These are phyloP conservation scores for Samsoniella hepiali DNA, from an alignment of 2,329 filamentous ascomycete genomes.

Conservation along the genomic window DNA sequence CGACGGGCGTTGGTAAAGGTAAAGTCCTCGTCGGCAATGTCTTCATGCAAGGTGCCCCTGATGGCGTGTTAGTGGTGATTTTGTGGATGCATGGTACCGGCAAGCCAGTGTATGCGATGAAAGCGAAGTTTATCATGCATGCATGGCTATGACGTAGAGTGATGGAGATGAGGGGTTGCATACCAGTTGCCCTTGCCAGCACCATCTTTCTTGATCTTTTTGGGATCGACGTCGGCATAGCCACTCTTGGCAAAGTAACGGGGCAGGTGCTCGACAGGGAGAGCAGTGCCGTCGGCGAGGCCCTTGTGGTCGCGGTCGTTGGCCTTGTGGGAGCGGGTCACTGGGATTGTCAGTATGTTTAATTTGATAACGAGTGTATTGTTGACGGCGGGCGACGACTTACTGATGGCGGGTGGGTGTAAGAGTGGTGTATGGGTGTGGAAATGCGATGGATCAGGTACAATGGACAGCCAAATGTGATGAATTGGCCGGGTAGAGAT, in stretches of 20 bases:
- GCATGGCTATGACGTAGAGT: slow-evolving; percentile 13
- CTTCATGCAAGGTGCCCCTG: slow-evolving; percentile 82
- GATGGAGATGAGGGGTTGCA: slow-evolving; percentile 31
- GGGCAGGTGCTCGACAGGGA: slow-evolving; percentile 71
- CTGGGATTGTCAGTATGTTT: slow-evolving; percentile 44
- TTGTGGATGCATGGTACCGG: neutral
- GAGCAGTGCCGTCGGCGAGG: slow-evolving; percentile 69
- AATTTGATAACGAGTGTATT: neutral
- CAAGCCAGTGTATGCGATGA: neutral
- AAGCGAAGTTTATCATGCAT: neutral
- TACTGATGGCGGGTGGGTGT: slow-evolving; percentile 7
- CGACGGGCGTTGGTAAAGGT: slow-evolving; percentile 82
- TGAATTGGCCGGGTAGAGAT: neutral
- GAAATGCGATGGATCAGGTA: neutral
- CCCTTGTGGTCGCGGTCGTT: slow-evolving; percentile 89
- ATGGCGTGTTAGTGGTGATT: slow-evolving; percentile 21
- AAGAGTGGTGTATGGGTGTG: neutral
- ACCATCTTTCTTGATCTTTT: slow-evolving; percentile 96
- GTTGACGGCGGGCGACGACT: neutral
- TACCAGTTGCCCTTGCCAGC: slow-evolving; percentile 93
- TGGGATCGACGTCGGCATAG: slow-evolving; percentile 75
- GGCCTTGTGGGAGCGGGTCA: slow-evolving; percentile 97
- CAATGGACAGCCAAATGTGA: neutral
- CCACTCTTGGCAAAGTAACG: slow-evolving; percentile 92
- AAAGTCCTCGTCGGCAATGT: slow-evolving; percentile 80